phyloP scores from a whole-genome alignment of 2,329 filamentous ascomycete genomes.

The Penicillium hordei region DNA sequence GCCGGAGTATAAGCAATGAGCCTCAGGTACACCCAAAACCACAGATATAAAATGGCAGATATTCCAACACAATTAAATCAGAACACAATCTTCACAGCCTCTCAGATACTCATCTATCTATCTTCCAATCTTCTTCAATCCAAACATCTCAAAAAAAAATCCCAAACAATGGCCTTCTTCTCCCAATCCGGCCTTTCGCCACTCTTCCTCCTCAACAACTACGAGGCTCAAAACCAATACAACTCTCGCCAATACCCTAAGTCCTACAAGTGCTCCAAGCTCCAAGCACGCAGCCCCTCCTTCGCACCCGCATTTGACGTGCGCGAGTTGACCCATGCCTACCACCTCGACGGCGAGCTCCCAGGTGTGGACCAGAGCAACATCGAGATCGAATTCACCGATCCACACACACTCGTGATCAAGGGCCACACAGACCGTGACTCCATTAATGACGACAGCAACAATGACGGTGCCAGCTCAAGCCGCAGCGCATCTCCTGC shows the following conservation, averaged over 20 bases:
- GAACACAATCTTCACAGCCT: constrained; percentile 1
- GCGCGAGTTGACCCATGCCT: constrained; percentile 41
- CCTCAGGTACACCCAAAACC: background rate
- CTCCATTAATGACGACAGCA: constrained; percentile 21
- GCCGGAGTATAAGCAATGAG: constrained; percentile 8
- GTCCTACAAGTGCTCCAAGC: constrained; percentile 9
- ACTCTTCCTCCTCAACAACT: constrained; percentile 47
- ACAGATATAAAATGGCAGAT: constrained; percentile 3
- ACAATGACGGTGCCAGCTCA: constrained; percentile 6
- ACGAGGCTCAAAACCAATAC: constrained; percentile 35
- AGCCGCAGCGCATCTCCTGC: constrained; percentile 23
- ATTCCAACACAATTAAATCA: background rate
- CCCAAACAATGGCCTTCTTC: constrained; percentile 42
- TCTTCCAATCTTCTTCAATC: constrained; percentile 10
- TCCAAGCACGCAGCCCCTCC: constrained; percentile 24
- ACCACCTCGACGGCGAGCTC: constrained; percentile 48
- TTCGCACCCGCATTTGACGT: constrained; percentile 48
- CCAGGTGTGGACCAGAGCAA: constrained; percentile 46
- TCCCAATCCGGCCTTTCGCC: constrained; percentile 41
- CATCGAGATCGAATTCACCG: constrained; percentile 49
- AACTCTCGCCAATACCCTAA: constrained; percentile 15
- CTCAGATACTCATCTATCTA: constrained; percentile 1
- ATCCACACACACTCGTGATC: constrained; percentile 46
- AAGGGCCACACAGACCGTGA: constrained; percentile 42
- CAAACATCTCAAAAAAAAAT: background rate